phyloP scores from a whole-genome alignment of 805 yeast genomes.

The Starmerella tilneyi region DNA sequence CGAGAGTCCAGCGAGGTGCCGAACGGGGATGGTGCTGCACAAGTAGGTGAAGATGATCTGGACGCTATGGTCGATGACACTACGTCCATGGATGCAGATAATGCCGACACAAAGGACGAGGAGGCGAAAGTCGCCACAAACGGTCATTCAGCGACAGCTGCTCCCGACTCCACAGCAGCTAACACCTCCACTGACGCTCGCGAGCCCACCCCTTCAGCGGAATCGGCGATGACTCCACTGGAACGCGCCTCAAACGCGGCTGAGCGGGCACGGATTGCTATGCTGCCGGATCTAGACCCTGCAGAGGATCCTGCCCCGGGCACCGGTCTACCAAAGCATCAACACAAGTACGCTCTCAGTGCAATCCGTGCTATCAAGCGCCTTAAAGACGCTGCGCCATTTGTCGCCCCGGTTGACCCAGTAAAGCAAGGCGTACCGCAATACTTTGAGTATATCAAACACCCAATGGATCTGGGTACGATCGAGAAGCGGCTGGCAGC shows the following conservation, averaged over 20 bases:
- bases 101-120: neutral
- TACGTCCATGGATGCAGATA: neutral
- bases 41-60: neutral
- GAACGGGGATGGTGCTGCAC: neutral
- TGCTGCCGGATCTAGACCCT: slow-evolving; percentile 27
- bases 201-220: slow-evolving; percentile 4
- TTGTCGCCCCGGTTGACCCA: slow-evolving; percentile 79
- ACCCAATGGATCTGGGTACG: slow-evolving; percentile 91
- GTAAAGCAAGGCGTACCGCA: slow-evolving; percentile 82
- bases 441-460: slow-evolving; percentile 68
- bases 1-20: neutral
- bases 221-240: slow-evolving; percentile 20
- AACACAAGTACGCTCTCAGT: slow-evolving; percentile 65
- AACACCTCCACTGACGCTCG: neutral
- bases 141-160: neutral
- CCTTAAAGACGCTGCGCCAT: slow-evolving; percentile 85
- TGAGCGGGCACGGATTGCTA: slow-evolving; percentile 16
- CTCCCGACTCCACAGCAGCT: neutral
- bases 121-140: slow-evolving; percentile 20
- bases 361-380: slow-evolving; percentile 79
- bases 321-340: slow-evolving; percentile 45
- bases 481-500: slow-evolving; percentile 68
- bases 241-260: slow-evolving; percentile 26
- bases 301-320: slow-evolving; percentile 21
- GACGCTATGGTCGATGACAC: neutral